Conservation (phyloP, 257 asterid genomes). For the Nicotiana attenuata region DNA sequence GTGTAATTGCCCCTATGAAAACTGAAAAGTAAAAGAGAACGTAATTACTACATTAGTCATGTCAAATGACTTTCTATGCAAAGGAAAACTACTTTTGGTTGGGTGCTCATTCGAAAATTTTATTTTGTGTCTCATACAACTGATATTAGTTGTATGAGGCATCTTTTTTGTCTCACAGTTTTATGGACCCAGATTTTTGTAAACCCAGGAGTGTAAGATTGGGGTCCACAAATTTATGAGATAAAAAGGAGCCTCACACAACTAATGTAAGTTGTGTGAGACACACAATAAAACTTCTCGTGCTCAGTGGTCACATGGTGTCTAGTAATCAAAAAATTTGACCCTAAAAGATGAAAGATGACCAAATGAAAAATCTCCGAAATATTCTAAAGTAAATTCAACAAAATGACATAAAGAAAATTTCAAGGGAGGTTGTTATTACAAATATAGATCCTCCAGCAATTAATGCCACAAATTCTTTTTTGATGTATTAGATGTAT, state of each 20-base stretch:
- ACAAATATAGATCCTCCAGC: neutral
- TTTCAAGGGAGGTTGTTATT: neutral
- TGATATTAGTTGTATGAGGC: too few species aligned
- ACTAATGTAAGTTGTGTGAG: too few species aligned
- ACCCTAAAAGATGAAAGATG: neutral
- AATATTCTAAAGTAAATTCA: neutral
- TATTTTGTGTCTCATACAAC: too few species aligned
- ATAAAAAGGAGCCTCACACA: too few species aligned
- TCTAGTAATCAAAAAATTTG: neutral
- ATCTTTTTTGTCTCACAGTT: too few species aligned
- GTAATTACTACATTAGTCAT: neutral
- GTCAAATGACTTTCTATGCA: neutral
- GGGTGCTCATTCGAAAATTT: too few species aligned
- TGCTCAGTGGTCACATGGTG: neutral
- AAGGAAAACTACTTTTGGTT: slow-evolving; percentile 3
- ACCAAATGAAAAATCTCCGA: neutral
- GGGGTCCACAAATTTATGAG: too few species aligned
- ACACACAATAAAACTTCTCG: too few species aligned
- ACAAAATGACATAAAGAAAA: neutral
- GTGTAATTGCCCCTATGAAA: neutral
- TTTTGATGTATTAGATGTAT: neutral
- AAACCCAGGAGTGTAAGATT: too few species aligned
- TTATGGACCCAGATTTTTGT: too few species aligned
- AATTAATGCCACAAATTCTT: neutral
- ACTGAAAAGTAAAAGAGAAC: neutral